Evolutionary conservation across 441 rosid genomes (phyloP), one percentile per base, ranked within the genome.

Genomic region (Bocquillonia castaneifolia): DNA sequence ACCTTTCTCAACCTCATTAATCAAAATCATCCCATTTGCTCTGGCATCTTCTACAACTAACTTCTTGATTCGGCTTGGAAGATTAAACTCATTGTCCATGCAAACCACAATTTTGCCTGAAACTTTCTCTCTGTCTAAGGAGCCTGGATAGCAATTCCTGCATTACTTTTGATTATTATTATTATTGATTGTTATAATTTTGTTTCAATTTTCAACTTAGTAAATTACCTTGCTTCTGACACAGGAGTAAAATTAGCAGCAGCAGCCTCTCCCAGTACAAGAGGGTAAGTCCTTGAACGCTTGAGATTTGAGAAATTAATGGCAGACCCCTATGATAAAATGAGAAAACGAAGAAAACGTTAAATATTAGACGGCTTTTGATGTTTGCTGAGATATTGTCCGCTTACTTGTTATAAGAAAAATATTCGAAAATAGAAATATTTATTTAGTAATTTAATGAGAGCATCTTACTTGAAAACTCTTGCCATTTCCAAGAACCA

Each of bases 141-240:
- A 87, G 61, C 89, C 87, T 8, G 92, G 93, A 72, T 75, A 64
- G 75, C 97, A 91, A 59, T 71, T 74, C 77, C 97, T 91, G 79
- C 81, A 52, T 68, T 47, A 7, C 48, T 10, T 18, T 1, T 5
- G n/a, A 15, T 23, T 20, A 6, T 39, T 39, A 9, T 39, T 39
- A 13, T 39, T 4, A 3, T 39, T 39, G 42, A 39, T 39, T 39
- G 10, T 9, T 7, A 39, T 39, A 39, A 39, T 39, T 39, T n/a
- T n/a, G n/a, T n/a, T n/a, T n/a, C n/a, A n/a, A n/a, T n/a, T n/a
- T n/a, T n/a, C n/a, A n/a, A n/a, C n/a, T n/a, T n/a, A n/a, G 18
- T 42, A 47, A 25, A 40, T 2, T 77, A 88, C 95, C 83, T 86
- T 67, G 93, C 85, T 74, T 89, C 95, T 54, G 83, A 73, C 53